phyloP scores from a whole-genome alignment of 495 filamentous ascomycete genomes.

The Penicillium steckii region DNA sequence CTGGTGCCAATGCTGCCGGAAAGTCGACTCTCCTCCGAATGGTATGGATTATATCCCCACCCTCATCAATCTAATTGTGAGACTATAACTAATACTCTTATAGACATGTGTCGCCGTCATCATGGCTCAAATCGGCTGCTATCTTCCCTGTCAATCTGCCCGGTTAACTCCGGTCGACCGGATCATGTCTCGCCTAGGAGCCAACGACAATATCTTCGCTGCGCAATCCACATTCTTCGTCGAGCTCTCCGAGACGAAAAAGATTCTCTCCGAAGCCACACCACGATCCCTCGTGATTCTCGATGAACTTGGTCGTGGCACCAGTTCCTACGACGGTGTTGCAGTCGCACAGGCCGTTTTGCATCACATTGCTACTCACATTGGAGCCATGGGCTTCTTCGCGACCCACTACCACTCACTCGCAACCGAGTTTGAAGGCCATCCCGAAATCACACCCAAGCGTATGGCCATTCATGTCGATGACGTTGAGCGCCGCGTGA shows the following conservation, averaged over 20 bases:
- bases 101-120: conserved; percentile 93
- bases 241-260: conserved; percentile 95
- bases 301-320: conserved; percentile 94
- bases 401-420: conserved; percentile 97
- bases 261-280: conserved; percentile 94
- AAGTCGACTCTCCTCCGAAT: conserved; percentile 98
- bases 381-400: conserved; percentile 95
- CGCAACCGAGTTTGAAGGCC: conserved; percentile 80
- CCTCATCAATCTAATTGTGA: background rate
- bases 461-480: conserved; percentile 96
- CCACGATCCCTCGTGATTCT: conserved; percentile 95
- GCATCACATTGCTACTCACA: conserved; percentile 89
- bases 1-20: conserved; percentile 94
- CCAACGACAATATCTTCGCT: conserved; percentile 98
- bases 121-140: conserved; percentile 97
- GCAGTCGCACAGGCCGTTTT: conserved; percentile 96
- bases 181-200: conserved; percentile 98
- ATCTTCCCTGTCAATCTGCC: conserved; percentile 81
- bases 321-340: conserved; percentile 90
- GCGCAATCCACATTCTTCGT: conserved; percentile 99
- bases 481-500: conserved; percentile 75
- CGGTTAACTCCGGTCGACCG: conserved; percentile 90
- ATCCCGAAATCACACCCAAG: conserved; percentile 82
- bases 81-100: conserved; percentile 2
- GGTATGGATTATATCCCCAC: conserved; percentile 51